Conservation (phyloP, 176 grass and related monocot species). For the Saccharum officinarum region DNA sequence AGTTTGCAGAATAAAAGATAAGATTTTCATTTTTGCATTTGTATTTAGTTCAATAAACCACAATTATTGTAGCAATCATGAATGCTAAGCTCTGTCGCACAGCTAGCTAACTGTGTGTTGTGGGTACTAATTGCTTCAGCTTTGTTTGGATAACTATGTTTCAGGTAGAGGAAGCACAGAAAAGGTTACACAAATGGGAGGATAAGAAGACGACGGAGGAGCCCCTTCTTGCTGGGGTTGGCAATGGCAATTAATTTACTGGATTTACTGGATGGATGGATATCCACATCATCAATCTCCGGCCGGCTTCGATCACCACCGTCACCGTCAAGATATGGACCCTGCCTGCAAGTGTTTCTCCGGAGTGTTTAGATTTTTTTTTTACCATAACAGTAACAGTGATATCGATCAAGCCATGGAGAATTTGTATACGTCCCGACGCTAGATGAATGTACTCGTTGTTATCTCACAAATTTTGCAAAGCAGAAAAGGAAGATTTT, state of each 20-base stretch:
- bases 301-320: not conserved
- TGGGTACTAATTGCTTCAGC: not conserved
- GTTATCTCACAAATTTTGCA: not conserved
- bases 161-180: slow-evolving; percentile 76
- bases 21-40: not conserved
- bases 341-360: not conserved
- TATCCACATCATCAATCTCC: not conserved
- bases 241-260: not conserved
- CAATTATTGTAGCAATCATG: no score
- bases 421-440: not conserved
- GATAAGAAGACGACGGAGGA: slow-evolving; percentile 42
- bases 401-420: not conserved
- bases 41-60: not conserved
- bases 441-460: not conserved
- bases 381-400: not conserved
- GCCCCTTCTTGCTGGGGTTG: slow-evolving; percentile 46
- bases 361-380: not conserved
- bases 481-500: not conserved
- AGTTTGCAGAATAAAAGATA: not conserved
- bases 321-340: not conserved
- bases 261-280: not conserved
- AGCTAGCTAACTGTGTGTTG: not conserved
- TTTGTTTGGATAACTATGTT: not conserved
- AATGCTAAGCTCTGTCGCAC: not conserved
- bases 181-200: slow-evolving; percentile 78